phyloP scores from a whole-genome alignment of 495 filamentous ascomycete genomes.

The Aspergillus hancockii region DNA sequence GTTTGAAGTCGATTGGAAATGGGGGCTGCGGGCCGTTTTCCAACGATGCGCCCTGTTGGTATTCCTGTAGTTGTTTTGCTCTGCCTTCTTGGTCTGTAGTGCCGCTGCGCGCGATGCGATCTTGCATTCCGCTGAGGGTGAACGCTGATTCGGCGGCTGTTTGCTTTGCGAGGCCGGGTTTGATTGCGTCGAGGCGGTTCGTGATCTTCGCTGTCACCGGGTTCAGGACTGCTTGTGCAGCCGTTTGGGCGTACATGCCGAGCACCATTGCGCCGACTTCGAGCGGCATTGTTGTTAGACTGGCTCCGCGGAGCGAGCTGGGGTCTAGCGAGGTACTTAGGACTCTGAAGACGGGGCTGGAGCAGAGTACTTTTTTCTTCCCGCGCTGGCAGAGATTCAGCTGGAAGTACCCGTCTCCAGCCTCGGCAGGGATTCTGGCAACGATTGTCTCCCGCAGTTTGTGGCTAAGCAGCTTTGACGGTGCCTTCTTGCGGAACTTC shows the following conservation, averaged over 20 bases:
- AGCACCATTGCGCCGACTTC: constrained; percentile 62
- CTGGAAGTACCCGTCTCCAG: constrained; percentile 67
- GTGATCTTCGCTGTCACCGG: constrained; percentile 48
- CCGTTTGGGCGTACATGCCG: constrained; percentile 51
- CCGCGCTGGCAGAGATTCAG: constrained; percentile 57
- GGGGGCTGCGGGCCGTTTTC: constrained; percentile 56
- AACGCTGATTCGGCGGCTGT: constrained; percentile 45
- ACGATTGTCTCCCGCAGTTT: constrained; percentile 60
- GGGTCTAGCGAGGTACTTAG: constrained; percentile 60
- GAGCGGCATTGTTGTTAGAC: constrained; percentile 61
- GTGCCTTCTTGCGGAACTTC: constrained; percentile 54
- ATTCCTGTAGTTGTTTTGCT: constrained; percentile 16
- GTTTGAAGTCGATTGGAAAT: constrained; percentile 59
- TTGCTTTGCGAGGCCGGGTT: constrained; percentile 43
- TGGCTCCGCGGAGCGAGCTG: constrained; percentile 62
- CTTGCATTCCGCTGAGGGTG: constrained; percentile 36
- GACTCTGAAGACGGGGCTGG: constrained; percentile 64
- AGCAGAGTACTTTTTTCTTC: constrained; percentile 57
- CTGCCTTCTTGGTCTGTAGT: constrained; percentile 18
- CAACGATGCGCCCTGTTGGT: constrained; percentile 21
- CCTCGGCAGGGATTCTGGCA: constrained; percentile 60
- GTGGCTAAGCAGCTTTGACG: constrained; percentile 47
- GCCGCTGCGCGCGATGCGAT: constrained; percentile 32
- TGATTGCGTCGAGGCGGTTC: constrained; percentile 33
- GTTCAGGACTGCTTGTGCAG: constrained; percentile 45